Evolutionary conservation across 129 eudicot species (phyloP).

Genomic region (Chrysanthemum makinoi): DNA sequence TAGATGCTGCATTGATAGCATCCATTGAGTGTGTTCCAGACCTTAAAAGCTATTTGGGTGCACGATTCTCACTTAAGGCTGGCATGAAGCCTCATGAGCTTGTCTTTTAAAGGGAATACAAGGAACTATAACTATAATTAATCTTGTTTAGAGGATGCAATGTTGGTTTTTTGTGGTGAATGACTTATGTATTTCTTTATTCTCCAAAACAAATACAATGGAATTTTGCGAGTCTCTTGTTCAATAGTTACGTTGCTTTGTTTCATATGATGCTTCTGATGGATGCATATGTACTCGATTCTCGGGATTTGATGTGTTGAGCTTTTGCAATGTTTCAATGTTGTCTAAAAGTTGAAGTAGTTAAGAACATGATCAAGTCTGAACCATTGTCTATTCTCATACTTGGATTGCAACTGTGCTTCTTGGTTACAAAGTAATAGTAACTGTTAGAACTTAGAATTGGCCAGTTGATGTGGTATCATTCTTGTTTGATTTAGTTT

Average conservation of each 20-base stretch:
- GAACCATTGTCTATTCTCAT: too few species aligned
- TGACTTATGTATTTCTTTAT: conserved; percentile 17
- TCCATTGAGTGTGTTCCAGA: conserved; percentile 67
- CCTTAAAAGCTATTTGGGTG: conserved; percentile 64
- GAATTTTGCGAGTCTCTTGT: conserved; percentile 6
- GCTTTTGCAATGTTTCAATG: too few species aligned
- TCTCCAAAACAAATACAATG: conserved; percentile 21
- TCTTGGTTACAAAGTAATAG: neutral
- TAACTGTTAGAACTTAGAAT: too few species aligned
- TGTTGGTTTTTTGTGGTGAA: conserved; percentile 15
- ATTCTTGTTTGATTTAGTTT: too few species aligned
- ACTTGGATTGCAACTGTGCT: too few species aligned
- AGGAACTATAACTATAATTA: conserved; percentile 4
- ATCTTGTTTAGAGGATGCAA: conserved; percentile 28
- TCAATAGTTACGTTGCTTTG: neutral
- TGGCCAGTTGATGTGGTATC: too few species aligned
- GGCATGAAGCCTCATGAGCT: conserved; percentile 83
- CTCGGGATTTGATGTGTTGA: too few species aligned
- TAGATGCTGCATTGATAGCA: conserved; percentile 55
- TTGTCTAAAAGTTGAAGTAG: too few species aligned
- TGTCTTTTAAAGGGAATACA: conserved; percentile 39
- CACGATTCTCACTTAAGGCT: conserved; percentile 65
- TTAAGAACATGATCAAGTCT: too few species aligned
- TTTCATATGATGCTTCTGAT: neutral
- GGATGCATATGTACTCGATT: too few species aligned